Percentiles rank a stretch among this genome's conserved stretches.
Evolutionary conservation across 1,139 yeast species (phyloP).

Genomic region (Protomyces pachydermus): DNA sequence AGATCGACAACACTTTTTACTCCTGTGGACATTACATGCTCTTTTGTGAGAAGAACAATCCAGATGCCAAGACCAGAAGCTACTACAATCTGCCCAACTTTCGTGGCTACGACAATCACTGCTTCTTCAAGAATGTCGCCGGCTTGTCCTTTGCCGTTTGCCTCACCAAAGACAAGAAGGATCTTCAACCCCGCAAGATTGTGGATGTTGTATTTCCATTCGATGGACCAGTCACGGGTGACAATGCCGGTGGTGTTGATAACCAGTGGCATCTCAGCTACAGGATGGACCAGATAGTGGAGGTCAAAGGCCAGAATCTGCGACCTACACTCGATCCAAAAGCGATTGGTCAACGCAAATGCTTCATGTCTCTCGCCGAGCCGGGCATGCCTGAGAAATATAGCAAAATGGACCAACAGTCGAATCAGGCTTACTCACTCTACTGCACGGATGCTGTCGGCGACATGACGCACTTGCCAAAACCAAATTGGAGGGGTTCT

Average conservation of each 20-base stretch:
- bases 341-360: background rate
- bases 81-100: background rate
- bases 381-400: background rate
- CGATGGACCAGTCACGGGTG: background rate
- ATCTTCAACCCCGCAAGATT: background rate
- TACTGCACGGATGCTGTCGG: background rate
- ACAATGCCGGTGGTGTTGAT: background rate
- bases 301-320: background rate
- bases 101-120: background rate
- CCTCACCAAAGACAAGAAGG: background rate
- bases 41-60: background rate
- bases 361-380: background rate
- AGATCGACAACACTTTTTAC: background rate
- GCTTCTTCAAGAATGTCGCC: background rate
- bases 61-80: background rate
- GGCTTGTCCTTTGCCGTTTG: background rate
- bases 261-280: background rate
- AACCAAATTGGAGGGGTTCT: background rate
- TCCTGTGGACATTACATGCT: background rate
- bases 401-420: background rate
- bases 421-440: background rate
- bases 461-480: background rate
- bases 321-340: background rate
- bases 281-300: background rate
- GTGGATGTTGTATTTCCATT: background rate